A percentile compares a stretch with the other conserved stretches of the same genome.
Evolutionary conservation across 1,284 basidiomycete genomes (phyloP).

Genomic region (Pseudozyma sp.): DNA sequence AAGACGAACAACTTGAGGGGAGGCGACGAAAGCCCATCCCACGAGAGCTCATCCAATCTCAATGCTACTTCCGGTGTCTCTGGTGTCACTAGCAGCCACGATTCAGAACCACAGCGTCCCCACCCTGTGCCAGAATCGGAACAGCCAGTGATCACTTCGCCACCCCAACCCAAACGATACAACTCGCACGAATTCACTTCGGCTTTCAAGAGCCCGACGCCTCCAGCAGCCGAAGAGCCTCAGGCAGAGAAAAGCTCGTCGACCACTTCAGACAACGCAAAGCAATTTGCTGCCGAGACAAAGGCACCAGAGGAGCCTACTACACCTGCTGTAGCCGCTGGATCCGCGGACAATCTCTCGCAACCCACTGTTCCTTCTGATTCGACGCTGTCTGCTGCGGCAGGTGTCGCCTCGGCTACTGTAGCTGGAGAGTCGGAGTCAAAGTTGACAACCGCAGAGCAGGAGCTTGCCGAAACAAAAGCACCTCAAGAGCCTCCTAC

Average conservation of each 20-base stretch:
- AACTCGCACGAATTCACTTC: slow-evolving; percentile 48
- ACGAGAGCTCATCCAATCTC: slow-evolving; percentile 6
- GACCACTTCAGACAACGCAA: slow-evolving; percentile 23
- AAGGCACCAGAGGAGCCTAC: slow-evolving; percentile 47
- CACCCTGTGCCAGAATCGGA: slow-evolving; percentile 26
- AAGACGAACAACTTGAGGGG: slow-evolving; percentile 26
- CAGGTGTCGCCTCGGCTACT: slow-evolving; percentile 11
- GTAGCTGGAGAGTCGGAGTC: slow-evolving; percentile 12
- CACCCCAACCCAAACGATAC: slow-evolving; percentile 43
- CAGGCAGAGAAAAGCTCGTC: not conserved
- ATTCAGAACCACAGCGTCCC: slow-evolving; percentile 12
- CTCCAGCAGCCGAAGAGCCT: slow-evolving; percentile 28
- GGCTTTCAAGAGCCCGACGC: slow-evolving; percentile 44
- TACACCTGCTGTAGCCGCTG: slow-evolving; percentile 28
- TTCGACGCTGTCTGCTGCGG: slow-evolving; percentile 29
- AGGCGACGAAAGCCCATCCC: slow-evolving; percentile 3
- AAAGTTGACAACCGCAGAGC: slow-evolving; percentile 29
- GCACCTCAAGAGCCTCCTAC: slow-evolving; percentile 32
- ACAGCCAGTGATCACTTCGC: slow-evolving; percentile 15
- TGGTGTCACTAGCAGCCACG: slow-evolving; percentile 14
- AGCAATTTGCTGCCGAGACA: slow-evolving; percentile 35
- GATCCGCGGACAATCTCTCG: slow-evolving; percentile 24
- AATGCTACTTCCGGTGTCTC: slow-evolving; percentile 21
- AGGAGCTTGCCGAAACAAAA: slow-evolving; percentile 31
- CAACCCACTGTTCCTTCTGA: slow-evolving; percentile 46